Evolutionary conservation across 805 yeast genomes (phyloP).

Genomic region (Tetrapisispora iriomotensis): DNA sequence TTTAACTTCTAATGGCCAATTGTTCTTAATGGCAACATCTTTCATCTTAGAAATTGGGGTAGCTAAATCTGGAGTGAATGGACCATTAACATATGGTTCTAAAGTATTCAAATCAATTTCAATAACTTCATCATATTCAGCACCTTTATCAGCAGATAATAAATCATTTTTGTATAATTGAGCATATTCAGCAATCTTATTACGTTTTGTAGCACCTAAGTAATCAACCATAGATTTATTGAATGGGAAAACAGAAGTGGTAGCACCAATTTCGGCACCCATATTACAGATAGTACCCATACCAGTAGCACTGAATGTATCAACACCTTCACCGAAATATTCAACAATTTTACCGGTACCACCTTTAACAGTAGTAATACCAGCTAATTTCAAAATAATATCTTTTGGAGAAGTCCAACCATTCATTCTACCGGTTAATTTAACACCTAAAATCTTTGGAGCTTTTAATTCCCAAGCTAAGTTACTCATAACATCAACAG

Average conservation of each 20-base stretch:
- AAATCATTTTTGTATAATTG: conserved; percentile 53
- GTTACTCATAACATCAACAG: conserved; percentile 92
- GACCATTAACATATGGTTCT: conserved; percentile 96
- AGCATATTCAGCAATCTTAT: conserved; percentile 76
- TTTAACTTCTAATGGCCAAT: conserved; percentile 87
- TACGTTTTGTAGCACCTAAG: conserved; percentile 78
- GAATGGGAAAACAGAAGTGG: conserved; percentile 96
- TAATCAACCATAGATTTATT: conserved; percentile 82
- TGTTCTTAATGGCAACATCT: conserved; percentile 71
- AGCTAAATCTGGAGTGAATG: conserved; percentile 96
- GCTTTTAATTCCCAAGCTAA: conserved; percentile 97
- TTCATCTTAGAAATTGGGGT: conserved; percentile 87
- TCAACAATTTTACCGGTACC: conserved; percentile 97
- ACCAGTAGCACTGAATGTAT: conserved; percentile 90
- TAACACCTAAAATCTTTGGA: conserved; percentile 90
- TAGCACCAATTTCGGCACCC: conserved; percentile 99
- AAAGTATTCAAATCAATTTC: conserved; percentile 82
- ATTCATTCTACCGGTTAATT: conserved; percentile 79
- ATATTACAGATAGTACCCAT: conserved; percentile 98
- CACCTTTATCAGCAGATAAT: conserved; percentile 82
- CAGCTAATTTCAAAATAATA: conserved; percentile 86
- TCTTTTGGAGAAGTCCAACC: conserved; percentile 99
- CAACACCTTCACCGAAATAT: conserved; percentile 92
- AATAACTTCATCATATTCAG: conserved; percentile 86
- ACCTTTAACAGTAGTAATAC: conserved; percentile 91